Base-by-base conservation (phyloP, 2,329 filamentous ascomycete species). In the Blumeria graminis region DNA sequence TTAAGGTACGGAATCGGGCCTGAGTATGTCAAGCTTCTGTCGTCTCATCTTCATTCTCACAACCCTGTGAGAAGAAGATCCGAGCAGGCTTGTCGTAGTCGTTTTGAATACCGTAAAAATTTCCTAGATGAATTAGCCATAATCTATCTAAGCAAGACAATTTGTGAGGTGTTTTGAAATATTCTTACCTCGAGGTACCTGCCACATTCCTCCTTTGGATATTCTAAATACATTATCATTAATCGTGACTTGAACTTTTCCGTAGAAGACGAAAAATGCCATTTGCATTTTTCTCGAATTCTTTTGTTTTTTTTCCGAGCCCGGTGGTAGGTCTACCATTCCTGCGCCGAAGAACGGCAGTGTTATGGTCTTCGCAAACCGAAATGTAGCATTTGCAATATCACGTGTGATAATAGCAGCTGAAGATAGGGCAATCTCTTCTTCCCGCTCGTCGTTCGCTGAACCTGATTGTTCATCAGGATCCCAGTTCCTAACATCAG, bases 261-360 rank as follows among this genome's bases (percentile, higher is more conserved):
- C 92, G 48, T 78, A 76, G 62, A 87, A 82, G 34, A 98, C 84
- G 63, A 94, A 95, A 68, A 96, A 96, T 0, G 85, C 82, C 83
- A 98, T 92, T 66, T 95, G 88, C 86, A 95, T 96, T 71, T 85
- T 89, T 60, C 90, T 77, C 38, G 85, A 84, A 69, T 95, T 96
- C 74, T 96, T 96, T 53, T 82, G 78, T 62, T 82, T 80, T 73
- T 98, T 98, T 65, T 84, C 79, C 35, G 85, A 80, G 1, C 84
- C 82, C 0, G 86, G 82, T 6, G 87, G 86, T 55, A 98, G 72
- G 64, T 96, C 90, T 39, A 98, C 85, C 55, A 96, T 77, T 14
- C 92, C 92, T 9, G 84, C 83, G 36, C 88, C 89, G 68, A 96
- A 86, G 68, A 94, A 96, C 0, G 84, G 80, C 59, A 85, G 73